Evolutionary conservation across 1,284 basidiomycete species (phyloP), one percentile per base, ranked within the genome.

Genomic region (Malassezia psittaci): DNA sequence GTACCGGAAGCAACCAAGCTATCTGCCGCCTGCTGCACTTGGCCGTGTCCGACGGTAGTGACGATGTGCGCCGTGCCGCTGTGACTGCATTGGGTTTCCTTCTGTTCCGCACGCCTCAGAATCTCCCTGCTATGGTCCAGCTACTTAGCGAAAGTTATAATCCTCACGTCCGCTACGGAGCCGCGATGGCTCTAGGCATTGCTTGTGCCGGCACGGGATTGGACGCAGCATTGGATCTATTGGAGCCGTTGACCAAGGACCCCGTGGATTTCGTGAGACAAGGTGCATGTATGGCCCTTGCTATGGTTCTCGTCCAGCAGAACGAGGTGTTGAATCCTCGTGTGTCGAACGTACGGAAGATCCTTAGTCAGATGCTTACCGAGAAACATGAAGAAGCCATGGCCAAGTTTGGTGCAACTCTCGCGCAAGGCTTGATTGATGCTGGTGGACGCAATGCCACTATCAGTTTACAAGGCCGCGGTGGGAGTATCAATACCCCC

Each of bases 371-470:
- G 62, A 72, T 71, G 40, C 51, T 74, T 41, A 51, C 60, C 33
- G 72, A 74, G 61, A 73, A 73, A 65, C 72, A 74, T 61, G 72
- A 74, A 55, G 72, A 74, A 35, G 66, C 71, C 0, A 73, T 74
- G 72, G 71, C 72, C 62, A 74, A 73, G 60, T 74, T 74, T 48
- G 72, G 72, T 38, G 70, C 70, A 16, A 65, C 69, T 15, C 61
- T 74, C 12, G 71, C 71, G 1, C 69, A 72, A 48, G 72, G 72
- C 40, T 45, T 74, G 4, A 58, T 74, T 18, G 72, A 74, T 47
- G 69, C 72, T 7, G 72, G 72, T 46, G 72, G 72, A 18, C 68
- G 72, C 48, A 74, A 74, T 41, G 71, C 69, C 11, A 74, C 72
- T n/a, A 74, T 73, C 54, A 62, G 64, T 40, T 55, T 74, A 34